phyloP scores from a whole-genome alignment of 2,329 filamentous ascomycete species.

The Fusarium oxysporum region DNA sequence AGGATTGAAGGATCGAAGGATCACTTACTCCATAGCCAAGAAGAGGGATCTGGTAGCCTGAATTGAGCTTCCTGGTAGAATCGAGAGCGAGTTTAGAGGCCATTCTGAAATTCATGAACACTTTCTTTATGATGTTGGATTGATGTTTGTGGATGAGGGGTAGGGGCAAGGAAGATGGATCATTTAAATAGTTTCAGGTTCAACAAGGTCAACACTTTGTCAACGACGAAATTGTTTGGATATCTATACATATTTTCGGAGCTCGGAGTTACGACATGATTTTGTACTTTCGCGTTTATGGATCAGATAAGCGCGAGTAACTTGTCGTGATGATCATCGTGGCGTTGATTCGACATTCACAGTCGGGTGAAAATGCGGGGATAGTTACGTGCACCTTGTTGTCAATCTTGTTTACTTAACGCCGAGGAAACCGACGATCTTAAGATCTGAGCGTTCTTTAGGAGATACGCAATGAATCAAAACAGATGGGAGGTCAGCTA shows the following conservation, averaged over 20 bases:
- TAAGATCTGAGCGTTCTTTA: background rate
- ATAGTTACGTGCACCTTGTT: background rate
- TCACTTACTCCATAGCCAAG: conserved; percentile 65
- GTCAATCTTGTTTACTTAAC: background rate
- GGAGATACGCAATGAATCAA: background rate
- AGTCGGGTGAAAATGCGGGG: background rate
- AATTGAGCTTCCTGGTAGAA: conserved; percentile 65
- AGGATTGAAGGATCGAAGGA: background rate
- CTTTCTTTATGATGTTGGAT: background rate
- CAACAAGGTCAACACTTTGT: background rate
- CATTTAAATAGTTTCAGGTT: conserved; percentile 3
- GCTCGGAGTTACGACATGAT: background rate
- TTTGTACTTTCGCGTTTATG: background rate
- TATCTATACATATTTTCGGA: background rate
- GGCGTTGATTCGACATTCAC: background rate
- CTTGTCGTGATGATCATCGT: background rate
- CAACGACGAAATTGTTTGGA: background rate
- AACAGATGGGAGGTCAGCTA: no score
- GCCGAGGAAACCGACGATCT: background rate
- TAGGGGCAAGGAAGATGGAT: conserved; percentile 3
- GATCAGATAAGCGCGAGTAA: background rate
- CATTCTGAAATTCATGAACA: conserved; percentile 54
- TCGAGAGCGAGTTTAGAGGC: conserved; percentile 57
- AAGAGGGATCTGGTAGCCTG: conserved; percentile 63
- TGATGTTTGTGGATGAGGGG: conserved; percentile 18